phyloP scores from a whole-genome alignment of 768 basidiomycete species.

The Suillus paluster region DNA sequence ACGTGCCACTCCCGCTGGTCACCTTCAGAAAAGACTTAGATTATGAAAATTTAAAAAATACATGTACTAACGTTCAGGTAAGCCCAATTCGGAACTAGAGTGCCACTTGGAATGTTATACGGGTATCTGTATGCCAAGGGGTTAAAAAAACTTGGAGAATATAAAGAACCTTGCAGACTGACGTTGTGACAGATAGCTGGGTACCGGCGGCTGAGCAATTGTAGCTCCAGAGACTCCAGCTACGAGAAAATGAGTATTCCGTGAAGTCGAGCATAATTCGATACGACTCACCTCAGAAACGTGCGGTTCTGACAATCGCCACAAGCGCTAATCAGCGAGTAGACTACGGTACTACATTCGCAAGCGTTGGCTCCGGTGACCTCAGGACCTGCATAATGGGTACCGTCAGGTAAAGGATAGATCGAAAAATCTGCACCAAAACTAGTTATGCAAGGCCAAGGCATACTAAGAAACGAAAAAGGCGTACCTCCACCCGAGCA shows the following conservation, averaged over 20 bases:
- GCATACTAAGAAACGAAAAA: slow-evolving; percentile 9
- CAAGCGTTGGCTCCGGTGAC: slow-evolving; percentile 38
- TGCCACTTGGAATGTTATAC: slow-evolving; percentile 48
- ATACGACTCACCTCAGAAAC: slow-evolving; percentile 35
- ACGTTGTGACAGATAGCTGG: slow-evolving; percentile 35
- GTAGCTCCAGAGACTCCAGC: slow-evolving; percentile 56
- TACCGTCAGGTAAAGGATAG: slow-evolving; percentile 39
- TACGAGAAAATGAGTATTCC: slow-evolving; percentile 23
- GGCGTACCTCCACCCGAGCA: slow-evolving; percentile 49
- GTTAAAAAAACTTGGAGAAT: not conserved
- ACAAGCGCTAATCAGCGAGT: slow-evolving; percentile 61
- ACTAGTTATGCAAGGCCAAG: slow-evolving; percentile 11
- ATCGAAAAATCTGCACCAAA: slow-evolving; percentile 42
- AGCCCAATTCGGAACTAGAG: slow-evolving; percentile 65
- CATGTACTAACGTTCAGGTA: slow-evolving; percentile 57
- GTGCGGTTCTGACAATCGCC: slow-evolving; percentile 55
- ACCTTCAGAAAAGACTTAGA: slow-evolving; percentile 9
- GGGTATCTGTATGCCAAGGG: slow-evolving; percentile 45
- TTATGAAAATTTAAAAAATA: slow-evolving; percentile 7
- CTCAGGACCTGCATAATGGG: slow-evolving; percentile 39
- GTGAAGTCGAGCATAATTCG: slow-evolving; percentile 6
- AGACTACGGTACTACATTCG: slow-evolving; percentile 60
- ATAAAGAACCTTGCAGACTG: slow-evolving; percentile 8
- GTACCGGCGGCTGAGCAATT: slow-evolving; percentile 42
- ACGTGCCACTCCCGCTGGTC: slow-evolving; percentile 41